Evolutionary conservation across 2,329 filamentous ascomycete species (phyloP), one percentile per base, ranked within the genome.

Genomic region (Plenodomus biglobosus): DNA sequence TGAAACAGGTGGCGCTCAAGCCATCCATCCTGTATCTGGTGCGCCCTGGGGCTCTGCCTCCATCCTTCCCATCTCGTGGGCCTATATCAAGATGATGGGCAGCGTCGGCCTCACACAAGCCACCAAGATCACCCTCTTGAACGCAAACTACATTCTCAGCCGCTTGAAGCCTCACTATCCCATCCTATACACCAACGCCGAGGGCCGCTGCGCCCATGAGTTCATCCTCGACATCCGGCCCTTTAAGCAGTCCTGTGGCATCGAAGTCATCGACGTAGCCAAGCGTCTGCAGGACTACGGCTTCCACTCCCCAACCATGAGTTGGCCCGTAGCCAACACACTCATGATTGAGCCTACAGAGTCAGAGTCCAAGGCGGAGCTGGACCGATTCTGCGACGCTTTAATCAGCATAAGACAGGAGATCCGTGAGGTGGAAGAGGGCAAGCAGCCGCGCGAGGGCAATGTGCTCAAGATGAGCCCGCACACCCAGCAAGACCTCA

Each of bases 281-380:
- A 97, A 97, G 80, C 89, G 92, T 55, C 84, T 97, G 17, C 92
- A 96, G 74, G 92, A 97, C 70, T 97, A 95, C 70, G 92, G 92
- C 36, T 97, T 97, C 83, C 92, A 97, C 73, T 89, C 92, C 1
- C 92, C 92, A 0, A 97, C 92, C 44, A 96, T 97, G 92, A 91
- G 86, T 70, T 96, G 90, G 89, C 92, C 92, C 1, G 91, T 97
- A 2, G 83, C 90, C 43, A 95, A 95, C 75, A 96, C 92, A 1
- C 83, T 97, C 38, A 97, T 97, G 92, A 95, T 97, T 58, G 92
- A 97, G 77, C 92, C 92, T 2, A 97, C 92, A 0, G 92, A 96
- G 76, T 92, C 87, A 13, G 92, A 97, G 78, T 89, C 84, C 73
- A 92, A 94, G 72, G 87, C 87, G 54, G 92, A 97, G 78, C 83